Percentiles rank a stretch among this genome's conserved stretches.
Evolutionary conservation across 2,329 filamentous ascomycete species (phyloP).

Genomic region (Corinectria fuckeliana): DNA sequence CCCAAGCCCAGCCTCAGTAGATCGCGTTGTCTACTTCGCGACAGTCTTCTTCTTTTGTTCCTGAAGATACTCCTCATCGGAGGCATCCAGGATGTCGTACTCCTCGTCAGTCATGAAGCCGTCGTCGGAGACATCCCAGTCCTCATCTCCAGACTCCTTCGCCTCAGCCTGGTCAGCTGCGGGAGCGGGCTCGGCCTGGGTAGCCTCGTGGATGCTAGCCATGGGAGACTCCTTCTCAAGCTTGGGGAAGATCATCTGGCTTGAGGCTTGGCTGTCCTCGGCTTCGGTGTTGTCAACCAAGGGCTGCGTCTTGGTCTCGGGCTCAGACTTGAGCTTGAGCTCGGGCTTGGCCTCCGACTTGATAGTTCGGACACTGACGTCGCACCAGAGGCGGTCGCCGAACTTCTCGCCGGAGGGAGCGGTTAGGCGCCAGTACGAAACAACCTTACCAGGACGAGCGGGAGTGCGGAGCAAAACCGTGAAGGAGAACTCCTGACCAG

Average conservation of each 20-base stretch:
- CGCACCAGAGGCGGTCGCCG: conserved; percentile 94
- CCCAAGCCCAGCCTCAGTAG: conserved; percentile 24
- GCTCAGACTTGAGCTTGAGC: conserved; percentile 31
- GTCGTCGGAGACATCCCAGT: conserved; percentile 69
- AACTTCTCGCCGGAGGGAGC: conserved; percentile 81
- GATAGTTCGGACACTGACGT: conserved; percentile 71
- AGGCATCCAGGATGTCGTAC: conserved; percentile 95
- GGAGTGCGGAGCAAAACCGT: conserved; percentile 86
- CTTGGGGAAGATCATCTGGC: conserved; percentile 94
- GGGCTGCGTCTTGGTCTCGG: conserved; percentile 35
- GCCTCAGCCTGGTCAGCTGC: conserved; percentile 54
- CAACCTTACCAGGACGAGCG: conserved; percentile 74
- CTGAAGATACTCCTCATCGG: conserved; percentile 80
- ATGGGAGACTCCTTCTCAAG: conserved; percentile 92
- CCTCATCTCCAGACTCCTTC: conserved; percentile 61
- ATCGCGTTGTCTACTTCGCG: conserved; percentile 44
- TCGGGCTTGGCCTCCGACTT: conserved; percentile 40
- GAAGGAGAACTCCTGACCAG: conserved; percentile 80
- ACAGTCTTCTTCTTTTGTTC: conserved; percentile 55
- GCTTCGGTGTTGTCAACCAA: conserved; percentile 41
- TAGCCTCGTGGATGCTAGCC: conserved; percentile 75
- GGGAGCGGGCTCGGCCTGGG: conserved; percentile 59
- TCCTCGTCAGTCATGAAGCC: conserved; percentile 96
- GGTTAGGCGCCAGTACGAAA: conserved; percentile 97
- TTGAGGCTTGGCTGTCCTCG: conserved; percentile 40